phyloP scores from a whole-genome alignment of 2,329 filamentous ascomycete genomes.

The Juglanconis juglandina region DNA sequence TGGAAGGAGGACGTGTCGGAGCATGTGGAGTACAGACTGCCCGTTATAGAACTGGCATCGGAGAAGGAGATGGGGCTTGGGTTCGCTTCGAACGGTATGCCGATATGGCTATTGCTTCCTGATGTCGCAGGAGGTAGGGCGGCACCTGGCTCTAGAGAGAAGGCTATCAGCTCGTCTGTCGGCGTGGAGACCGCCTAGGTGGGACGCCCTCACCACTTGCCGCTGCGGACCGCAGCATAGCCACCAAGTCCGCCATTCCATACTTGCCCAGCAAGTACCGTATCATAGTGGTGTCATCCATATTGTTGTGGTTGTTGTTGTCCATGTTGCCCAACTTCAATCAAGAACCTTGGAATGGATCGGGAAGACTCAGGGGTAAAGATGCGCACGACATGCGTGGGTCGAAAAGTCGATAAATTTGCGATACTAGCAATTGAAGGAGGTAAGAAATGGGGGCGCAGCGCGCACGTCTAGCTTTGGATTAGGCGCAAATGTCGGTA shows the following conservation, averaged over 20 bases:
- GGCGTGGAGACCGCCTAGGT: not conserved
- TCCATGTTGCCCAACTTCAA: slow-evolving; percentile 16
- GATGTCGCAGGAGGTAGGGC: slow-evolving; percentile 15
- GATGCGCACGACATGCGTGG: slow-evolving; percentile 16
- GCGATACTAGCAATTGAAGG: not conserved
- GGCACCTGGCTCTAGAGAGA: slow-evolving; percentile 12
- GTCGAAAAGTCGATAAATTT: not conserved
- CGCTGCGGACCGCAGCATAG: slow-evolving; percentile 18
- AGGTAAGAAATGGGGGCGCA: slow-evolving; percentile 4
- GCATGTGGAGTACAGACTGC: slow-evolving; percentile 37
- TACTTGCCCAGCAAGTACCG: slow-evolving; percentile 20
- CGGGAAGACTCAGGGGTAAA: slow-evolving; percentile 14
- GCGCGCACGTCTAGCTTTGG: slow-evolving; percentile 1
- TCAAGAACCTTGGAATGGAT: slow-evolving; percentile 10
- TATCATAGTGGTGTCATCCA: slow-evolving; percentile 19
- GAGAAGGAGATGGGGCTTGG: slow-evolving; percentile 29
- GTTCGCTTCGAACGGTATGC: slow-evolving; percentile 15
- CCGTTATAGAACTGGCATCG: slow-evolving; percentile 37
- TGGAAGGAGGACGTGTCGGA: slow-evolving; percentile 19
- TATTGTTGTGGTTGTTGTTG: slow-evolving; percentile 10
- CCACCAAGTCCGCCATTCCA: slow-evolving; percentile 16
- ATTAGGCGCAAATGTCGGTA: slow-evolving; percentile 16
- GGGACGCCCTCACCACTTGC: slow-evolving; percentile 17
- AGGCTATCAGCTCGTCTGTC: slow-evolving; percentile 2
- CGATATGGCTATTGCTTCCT: slow-evolving; percentile 17